These are phyloP conservation scores for Neurospora hispaniola DNA, from an alignment of 495 filamentous ascomycete genomes.

Conservation along the genomic window DNA sequence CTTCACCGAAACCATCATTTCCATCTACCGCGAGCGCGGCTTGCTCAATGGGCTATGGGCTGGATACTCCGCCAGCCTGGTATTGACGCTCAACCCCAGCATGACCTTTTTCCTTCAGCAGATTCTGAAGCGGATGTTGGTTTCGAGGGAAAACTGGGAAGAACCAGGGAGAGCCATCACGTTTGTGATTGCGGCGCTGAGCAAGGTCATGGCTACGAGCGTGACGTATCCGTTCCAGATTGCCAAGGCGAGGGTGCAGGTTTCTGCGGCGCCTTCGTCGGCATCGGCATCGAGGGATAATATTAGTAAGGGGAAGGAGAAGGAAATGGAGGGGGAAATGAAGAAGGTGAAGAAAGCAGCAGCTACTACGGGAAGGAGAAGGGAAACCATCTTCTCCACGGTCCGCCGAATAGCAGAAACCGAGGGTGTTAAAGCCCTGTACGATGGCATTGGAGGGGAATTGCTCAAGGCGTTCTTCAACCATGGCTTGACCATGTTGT, in stretches of 20 bases:
- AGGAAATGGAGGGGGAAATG: slow-evolving; percentile 2
- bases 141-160: slow-evolving; percentile 39
- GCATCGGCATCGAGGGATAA: slow-evolving; percentile 8
- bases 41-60: slow-evolving; percentile 70
- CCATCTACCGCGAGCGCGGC: slow-evolving; percentile 63
- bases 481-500: slow-evolving; percentile 82
- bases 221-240: slow-evolving; percentile 82
- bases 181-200: slow-evolving; percentile 66
- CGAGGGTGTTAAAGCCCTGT: slow-evolving; percentile 62
- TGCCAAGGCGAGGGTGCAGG: slow-evolving; percentile 68
- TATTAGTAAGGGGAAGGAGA: background rate
- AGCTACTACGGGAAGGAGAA: background rate
- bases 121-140: slow-evolving; percentile 47
- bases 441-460: slow-evolving; percentile 68
- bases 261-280: slow-evolving; percentile 20
- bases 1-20: slow-evolving; percentile 48
- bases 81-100: slow-evolving; percentile 78
- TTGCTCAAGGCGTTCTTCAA: slow-evolving; percentile 76
- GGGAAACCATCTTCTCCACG: slow-evolving; percentile 49
- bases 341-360: background rate
- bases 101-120: slow-evolving; percentile 80
- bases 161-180: slow-evolving; percentile 37
- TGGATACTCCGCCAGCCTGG: slow-evolving; percentile 70
- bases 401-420: slow-evolving; percentile 51
- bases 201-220: slow-evolving; percentile 67